phyloP scores from a whole-genome alignment of 306 rosid species.

The Quercus berberidifolia region DNA sequence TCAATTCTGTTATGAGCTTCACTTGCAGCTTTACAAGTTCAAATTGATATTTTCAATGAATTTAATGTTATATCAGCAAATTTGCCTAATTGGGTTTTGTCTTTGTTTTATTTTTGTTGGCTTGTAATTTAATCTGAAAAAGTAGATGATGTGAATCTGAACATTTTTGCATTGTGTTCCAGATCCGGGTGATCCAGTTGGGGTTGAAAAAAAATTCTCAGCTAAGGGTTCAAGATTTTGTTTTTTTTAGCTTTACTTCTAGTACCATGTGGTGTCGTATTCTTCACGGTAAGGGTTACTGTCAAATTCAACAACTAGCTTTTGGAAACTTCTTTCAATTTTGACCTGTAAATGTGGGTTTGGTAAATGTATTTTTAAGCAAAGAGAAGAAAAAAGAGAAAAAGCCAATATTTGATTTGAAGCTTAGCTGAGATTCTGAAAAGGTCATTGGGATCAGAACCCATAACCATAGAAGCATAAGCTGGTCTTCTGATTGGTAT shows the following conservation, averaged over 20 bases:
- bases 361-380: slow-evolving; percentile 6
- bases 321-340: slow-evolving; percentile 17
- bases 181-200: slow-evolving; percentile 47
- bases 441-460: not conserved
- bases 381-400: slow-evolving; percentile 4
- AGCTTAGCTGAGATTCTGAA: not conserved
- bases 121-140: not conserved
- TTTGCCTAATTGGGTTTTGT: not conserved
- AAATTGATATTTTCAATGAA: not conserved
- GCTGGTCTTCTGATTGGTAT: slow-evolving; percentile 20
- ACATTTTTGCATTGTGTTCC: slow-evolving; percentile 4
- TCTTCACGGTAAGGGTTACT: slow-evolving; percentile 15
- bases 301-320: slow-evolving; percentile 17
- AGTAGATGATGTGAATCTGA: slow-evolving; percentile 20
- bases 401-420: slow-evolving; percentile 13
- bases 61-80: slow-evolving; percentile 18
- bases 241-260: slow-evolving; percentile 1
- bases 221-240: slow-evolving; percentile 19
- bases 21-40: slow-evolving; percentile 13
- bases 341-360: slow-evolving; percentile 21
- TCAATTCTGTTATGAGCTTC: not conserved
- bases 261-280: slow-evolving; percentile 17
- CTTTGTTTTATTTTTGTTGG: not conserved
- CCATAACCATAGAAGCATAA: slow-evolving; percentile 1
- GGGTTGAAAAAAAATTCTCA: slow-evolving; percentile 14